Evolutionary conservation across 495 filamentous ascomycete genomes (phyloP).

Genomic region (Cercophora sp.): DNA sequence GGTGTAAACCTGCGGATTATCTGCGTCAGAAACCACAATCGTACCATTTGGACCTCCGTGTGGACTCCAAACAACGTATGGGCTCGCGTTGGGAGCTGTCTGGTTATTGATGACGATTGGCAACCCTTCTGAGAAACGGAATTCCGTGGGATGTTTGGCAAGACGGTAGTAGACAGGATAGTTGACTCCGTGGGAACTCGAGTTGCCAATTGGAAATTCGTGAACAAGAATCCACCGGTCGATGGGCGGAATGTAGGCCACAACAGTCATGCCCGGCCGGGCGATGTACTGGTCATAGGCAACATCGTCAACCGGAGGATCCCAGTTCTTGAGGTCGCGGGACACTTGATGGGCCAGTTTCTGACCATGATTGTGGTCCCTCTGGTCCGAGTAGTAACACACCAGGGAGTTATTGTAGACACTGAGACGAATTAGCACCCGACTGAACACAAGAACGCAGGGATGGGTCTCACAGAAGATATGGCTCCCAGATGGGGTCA

Average conservation of each 20-base stretch:
- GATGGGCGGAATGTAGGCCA: constrained; percentile 31
- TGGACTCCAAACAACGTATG: constrained; percentile 53
- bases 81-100: constrained; percentile 48
- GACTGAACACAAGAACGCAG: too few relatives aligned
- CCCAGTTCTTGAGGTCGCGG: constrained; percentile 56
- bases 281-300: constrained; percentile 54
- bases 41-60: constrained; percentile 55
- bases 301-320: constrained; percentile 56
- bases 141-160: constrained; percentile 48
- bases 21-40: constrained; percentile 53
- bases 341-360: constrained; percentile 61
- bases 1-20: constrained; percentile 48
- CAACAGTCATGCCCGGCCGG: constrained; percentile 64
- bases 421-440: too few relatives aligned
- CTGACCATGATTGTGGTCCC: constrained; percentile 61
- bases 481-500: constrained; percentile 70
- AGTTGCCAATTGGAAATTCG: constrained; percentile 28
- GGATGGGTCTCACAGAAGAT: constrained; percentile 51
- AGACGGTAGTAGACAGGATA: constrained; percentile 53
- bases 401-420: constrained; percentile 53
- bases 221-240: constrained; percentile 27
- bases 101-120: constrained; percentile 45
- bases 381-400: constrained; percentile 66
- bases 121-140: constrained; percentile 40
- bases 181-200: constrained; percentile 24